phyloP scores from a whole-genome alignment of 116 monocot species.

The Iris pallida region DNA sequence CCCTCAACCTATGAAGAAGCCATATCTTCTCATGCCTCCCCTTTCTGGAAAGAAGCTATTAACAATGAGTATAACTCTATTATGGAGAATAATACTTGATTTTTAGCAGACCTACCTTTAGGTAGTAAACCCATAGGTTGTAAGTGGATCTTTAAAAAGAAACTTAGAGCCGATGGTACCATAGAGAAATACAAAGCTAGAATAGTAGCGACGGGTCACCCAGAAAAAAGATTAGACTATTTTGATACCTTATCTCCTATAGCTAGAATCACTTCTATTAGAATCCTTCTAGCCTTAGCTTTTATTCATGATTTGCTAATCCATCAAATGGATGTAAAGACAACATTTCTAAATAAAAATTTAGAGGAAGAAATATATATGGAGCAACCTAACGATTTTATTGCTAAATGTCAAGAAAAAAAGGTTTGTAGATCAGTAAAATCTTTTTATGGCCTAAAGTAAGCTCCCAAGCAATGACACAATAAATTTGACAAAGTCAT shows the following conservation, averaged over 20 bases:
- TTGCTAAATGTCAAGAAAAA: not conserved
- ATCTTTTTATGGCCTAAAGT: not conserved
- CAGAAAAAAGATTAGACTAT: not conserved
- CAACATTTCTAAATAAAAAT: not conserved
- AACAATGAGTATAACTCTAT: too few relatives aligned
- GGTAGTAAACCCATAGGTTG: too few relatives aligned
- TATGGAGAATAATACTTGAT: too few relatives aligned
- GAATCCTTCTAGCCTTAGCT: not conserved
- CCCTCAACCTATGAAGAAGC: too few relatives aligned
- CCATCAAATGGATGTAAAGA: not conserved
- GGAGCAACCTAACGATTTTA: not conserved
- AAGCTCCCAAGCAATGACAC: not conserved
- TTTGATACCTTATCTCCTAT: not conserved
- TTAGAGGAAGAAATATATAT: not conserved
- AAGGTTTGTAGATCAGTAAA: not conserved
- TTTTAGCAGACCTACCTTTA: too few relatives aligned
- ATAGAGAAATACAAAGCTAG: not conserved
- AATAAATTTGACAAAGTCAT: not conserved
- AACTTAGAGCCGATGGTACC: too few relatives aligned
- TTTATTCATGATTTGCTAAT: not conserved
- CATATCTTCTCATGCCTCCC: too few relatives aligned
- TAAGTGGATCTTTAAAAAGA: too few relatives aligned
- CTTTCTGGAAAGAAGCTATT: too few relatives aligned
- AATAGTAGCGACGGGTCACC: not conserved
- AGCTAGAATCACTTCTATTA: not conserved